Evolutionary conservation across 352 stramenopile genomes (phyloP), one percentile per base, ranked within the genome.

Genomic region (Globisporangium parvum): DNA sequence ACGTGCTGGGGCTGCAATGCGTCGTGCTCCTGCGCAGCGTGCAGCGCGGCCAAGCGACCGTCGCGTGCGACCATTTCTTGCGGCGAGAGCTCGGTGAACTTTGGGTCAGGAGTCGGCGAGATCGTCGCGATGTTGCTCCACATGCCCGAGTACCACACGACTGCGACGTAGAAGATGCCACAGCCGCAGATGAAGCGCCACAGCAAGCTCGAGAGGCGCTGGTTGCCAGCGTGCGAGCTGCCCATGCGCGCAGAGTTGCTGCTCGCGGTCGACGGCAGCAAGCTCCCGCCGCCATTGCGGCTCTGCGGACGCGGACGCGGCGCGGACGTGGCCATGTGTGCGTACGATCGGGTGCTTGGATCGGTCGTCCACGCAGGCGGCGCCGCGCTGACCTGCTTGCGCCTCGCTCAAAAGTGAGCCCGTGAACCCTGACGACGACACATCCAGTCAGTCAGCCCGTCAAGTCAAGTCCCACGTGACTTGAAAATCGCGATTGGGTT

Each of bases 121-220:
- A n/a, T 37, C 21, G 46, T 47, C 14, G 26, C 14, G 14, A 53
- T 17, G 23, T 20, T 41, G 35, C 48, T 47, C 63, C 60, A 67
- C n/a, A 61, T 26, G 12, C 59, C 37, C 12, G 55, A 57, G 51
- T 61, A 61, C 63, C 63, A 70, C 11, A 70, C 46, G 33, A 65
- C 39, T 11, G 47, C 47, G 12, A 67, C 42, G 46, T 70, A 70
- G 28, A 70, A 52, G 18, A 66, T n/a, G 6, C 50, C 63, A 23
- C 59, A 67, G n/a, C 63, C 59, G 23, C 45, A 59, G n/a, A 70
- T 55, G 18, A 70, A 45, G 46, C 41, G 45, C 24, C 59, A 55
- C 21, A 70, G 42, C 23, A 50, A 42, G 5, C 21, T 44, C 24
- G 51, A 28, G 24, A 70, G 51, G 37, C 50, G 44, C 18, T 40